Percentiles rank a stretch among this genome's conserved stretches.
These are phyloP conservation scores for Mayamaea pseudoterrestris DNA, from an alignment of 108 stramenopile species.

Conservation along the genomic window DNA sequence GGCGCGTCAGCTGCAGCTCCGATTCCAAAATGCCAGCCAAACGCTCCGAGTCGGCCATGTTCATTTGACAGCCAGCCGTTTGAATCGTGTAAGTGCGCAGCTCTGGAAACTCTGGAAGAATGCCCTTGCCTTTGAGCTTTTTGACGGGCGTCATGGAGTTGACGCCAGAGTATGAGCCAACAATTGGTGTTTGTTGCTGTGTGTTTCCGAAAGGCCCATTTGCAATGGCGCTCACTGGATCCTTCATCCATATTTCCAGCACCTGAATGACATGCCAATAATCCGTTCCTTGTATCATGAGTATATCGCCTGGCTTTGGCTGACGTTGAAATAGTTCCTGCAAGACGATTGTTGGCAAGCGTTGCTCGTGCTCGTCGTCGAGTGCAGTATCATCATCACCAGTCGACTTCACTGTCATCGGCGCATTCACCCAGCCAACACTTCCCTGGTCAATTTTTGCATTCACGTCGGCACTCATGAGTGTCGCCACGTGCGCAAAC, in stretches of 20 bases:
- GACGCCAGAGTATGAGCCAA: conserved; percentile 20
- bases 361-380: conserved; percentile 9
- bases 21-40: conserved; percentile 68
- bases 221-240: conserved; percentile 1
- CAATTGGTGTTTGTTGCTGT: not conserved
- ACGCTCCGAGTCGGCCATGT: conserved; percentile 86
- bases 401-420: conserved; percentile 29
- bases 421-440: conserved; percentile 51
- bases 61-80: conserved; percentile 92
- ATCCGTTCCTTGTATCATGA: conserved; percentile 23
- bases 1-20: conserved; percentile 32
- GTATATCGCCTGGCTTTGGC: conserved; percentile 62
- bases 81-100: conserved; percentile 38
- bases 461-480: conserved; percentile 21
- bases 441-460: conserved; percentile 31
- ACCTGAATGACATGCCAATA: conserved; percentile 51
- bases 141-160: conserved; percentile 18
- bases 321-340: conserved; percentile 25
- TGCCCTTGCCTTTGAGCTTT: conserved; percentile 33
- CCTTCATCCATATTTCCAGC: conserved; percentile 45
- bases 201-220: not conserved
- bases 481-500: conserved; percentile 28
- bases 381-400: not conserved
- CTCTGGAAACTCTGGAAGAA: conserved; percentile 13
- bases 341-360: conserved; percentile 33